Conservation (phyloP, 1,139 yeast genomes). For the Tardiomyces blankii region DNA sequence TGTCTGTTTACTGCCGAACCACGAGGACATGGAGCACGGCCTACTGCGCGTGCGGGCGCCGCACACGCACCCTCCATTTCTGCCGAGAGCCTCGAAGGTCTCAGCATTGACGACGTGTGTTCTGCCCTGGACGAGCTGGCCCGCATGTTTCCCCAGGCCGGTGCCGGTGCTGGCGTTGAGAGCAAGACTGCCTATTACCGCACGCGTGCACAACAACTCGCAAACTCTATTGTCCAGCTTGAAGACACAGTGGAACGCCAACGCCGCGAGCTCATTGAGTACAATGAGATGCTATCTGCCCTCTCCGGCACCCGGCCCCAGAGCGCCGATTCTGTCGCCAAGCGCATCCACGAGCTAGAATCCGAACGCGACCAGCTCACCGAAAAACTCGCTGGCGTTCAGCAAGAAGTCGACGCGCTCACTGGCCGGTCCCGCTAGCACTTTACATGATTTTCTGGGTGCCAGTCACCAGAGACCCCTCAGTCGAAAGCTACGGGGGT, state of each 20-base stretch:
- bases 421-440: too few relatives aligned
- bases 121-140: slow-evolving; percentile 22
- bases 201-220: slow-evolving; percentile 14
- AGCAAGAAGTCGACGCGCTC: not conserved
- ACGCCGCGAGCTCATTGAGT: slow-evolving; percentile 13
- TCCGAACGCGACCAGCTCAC: not conserved
- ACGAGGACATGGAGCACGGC: slow-evolving; percentile 2
- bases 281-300: slow-evolving; percentile 5
- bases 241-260: slow-evolving; percentile 27
- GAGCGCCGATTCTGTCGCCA: not conserved
- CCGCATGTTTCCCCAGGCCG: slow-evolving; percentile 18
- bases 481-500: too few relatives aligned
- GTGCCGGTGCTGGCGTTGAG: slow-evolving; percentile 16
- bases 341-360: not conserved
- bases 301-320: not conserved
- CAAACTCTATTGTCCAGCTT: slow-evolving; percentile 17
- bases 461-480: too few relatives aligned
- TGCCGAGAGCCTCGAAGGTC: slow-evolving; percentile 2
- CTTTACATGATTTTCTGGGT: too few relatives aligned
- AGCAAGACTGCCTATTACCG: slow-evolving; percentile 16
- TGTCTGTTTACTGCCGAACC: slow-evolving; percentile 31
- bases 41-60: slow-evolving; percentile 7
- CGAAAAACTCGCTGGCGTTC: not conserved
- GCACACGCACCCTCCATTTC: slow-evolving; percentile 1
- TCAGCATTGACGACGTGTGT: slow-evolving; percentile 23